Base-by-base conservation (phyloP, 768 basidiomycete species). In the button mushroom (Agaricus bisporus) region DNA sequence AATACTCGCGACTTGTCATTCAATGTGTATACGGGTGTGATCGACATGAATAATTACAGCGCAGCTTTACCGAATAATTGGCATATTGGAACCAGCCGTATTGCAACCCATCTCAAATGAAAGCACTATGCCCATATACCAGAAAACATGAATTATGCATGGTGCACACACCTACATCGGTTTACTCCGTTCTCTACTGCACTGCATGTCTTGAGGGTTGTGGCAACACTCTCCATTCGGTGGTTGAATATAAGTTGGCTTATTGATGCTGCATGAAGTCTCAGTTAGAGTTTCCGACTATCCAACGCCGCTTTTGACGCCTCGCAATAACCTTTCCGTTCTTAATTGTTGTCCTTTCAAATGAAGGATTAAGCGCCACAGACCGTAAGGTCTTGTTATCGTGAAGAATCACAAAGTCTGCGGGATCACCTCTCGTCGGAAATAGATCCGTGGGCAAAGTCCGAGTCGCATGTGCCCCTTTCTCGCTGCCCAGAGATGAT, bases 371-470 rank as follows among this genome's bases (percentile, higher is more conserved):
- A 32, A 82, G 71, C 17, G 78, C 75, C 9, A 73, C 76, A 53
- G 73, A 69, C 57, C 73, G 76, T 48, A 80, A 61, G 20, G 68
- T 63, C 29, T 63, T 59, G 50, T 72, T 71, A 37, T 73, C 76
- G 58, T 81, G 82, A 49, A 85, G 67, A 50, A 85, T 67, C 25
- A 85, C 77, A 48, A 85, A 81, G 64, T 85, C 78, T 7, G 83
- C 80, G 18, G 65, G 68, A 58, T 75, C 73, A 18, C 74, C 77
- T 41, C 63, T 38, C 39, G 54, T 56, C n/a, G 75, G 70, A 41
- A 68, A 60, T 4, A 82, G 68, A 50, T 65, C 63, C 51, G 44
- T 48, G 46, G 63, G 58, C 35, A 63, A 56, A 28, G 8, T n/a
- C n/a, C n/a, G n/a, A n/a, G n/a, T 6, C n/a, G 11, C 38, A n/a